Evolutionary conservation across 805 yeast genomes (phyloP).

Genomic region (Saturnispora sekii): DNA sequence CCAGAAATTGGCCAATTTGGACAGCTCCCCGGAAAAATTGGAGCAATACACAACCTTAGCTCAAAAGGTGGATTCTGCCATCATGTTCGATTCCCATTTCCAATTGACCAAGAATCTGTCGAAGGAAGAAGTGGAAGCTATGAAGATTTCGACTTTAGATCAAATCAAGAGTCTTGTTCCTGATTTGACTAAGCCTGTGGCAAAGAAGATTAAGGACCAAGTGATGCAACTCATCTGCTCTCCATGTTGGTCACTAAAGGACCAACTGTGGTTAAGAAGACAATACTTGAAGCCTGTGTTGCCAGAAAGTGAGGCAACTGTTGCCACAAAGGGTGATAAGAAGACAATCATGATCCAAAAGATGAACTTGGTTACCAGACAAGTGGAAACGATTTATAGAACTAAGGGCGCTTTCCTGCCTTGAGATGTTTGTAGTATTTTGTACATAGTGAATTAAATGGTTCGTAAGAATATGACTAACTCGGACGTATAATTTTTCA

Average conservation of each 20-base stretch:
- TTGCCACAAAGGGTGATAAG: slow-evolving; percentile 31
- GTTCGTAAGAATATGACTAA: too few species aligned
- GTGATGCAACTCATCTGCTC: slow-evolving; percentile 36
- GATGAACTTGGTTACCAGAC: slow-evolving; percentile 50
- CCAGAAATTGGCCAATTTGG: slow-evolving; percentile 33
- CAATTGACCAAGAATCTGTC: slow-evolving; percentile 32
- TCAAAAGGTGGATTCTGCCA: slow-evolving; percentile 31
- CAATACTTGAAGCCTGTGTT: slow-evolving; percentile 45
- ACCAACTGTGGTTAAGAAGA: slow-evolving; percentile 33
- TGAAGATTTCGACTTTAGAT: slow-evolving; percentile 16
- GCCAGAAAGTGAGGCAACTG: slow-evolving; percentile 37
- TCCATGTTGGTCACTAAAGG: slow-evolving; percentile 28
- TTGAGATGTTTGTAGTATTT: background rate
- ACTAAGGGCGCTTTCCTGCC: slow-evolving; percentile 38
- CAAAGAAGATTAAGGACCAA: slow-evolving; percentile 30
- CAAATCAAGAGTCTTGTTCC: slow-evolving; percentile 16
- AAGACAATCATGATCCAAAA: slow-evolving; percentile 42
- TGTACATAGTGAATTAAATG: too few species aligned
- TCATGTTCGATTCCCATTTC: slow-evolving; percentile 38
- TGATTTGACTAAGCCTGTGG: slow-evolving; percentile 20
- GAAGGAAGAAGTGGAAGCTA: slow-evolving; percentile 24
- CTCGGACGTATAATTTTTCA: too few species aligned
- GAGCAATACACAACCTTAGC: slow-evolving; percentile 31
- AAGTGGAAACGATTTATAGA: slow-evolving; percentile 45
- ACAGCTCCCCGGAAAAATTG: slow-evolving; percentile 18